phyloP scores from a whole-genome alignment of 768 basidiomycete species.

The Naganishia friedmannii region DNA sequence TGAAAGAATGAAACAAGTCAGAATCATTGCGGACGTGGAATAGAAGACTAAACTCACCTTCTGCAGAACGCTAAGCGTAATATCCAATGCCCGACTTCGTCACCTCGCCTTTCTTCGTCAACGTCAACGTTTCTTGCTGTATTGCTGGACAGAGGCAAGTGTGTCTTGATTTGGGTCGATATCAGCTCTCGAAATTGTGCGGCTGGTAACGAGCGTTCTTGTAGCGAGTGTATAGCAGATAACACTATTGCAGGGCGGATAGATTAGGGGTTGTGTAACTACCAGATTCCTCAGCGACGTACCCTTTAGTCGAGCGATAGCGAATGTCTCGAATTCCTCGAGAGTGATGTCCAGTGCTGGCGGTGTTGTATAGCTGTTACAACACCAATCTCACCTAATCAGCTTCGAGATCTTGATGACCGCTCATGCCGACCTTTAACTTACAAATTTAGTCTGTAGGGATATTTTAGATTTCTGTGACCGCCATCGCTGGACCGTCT shows the following conservation, averaged over 20 bases:
- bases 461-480: constrained; percentile 37
- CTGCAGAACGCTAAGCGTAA: constrained; percentile 91
- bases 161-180: constrained; percentile 64
- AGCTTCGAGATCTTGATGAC: not conserved
- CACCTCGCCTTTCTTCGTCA: constrained; percentile 69
- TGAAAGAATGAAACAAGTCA: constrained; percentile 45
- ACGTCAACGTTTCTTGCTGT: constrained; percentile 55
- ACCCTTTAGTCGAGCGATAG: constrained; percentile 75
- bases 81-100: constrained; percentile 90
- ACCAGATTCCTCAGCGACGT: constrained; percentile 6
- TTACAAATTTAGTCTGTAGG: constrained; percentile 66
- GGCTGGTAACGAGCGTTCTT: constrained; percentile 40
- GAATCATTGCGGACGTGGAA: not conserved
- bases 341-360: constrained; percentile 84
- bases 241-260: constrained; percentile 30
- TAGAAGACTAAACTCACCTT: constrained; percentile 63
- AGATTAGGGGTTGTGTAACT: too few relatives aligned
- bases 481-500: constrained; percentile 37
- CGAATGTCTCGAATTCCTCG: constrained; percentile 90
- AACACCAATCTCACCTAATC: constrained; percentile 26
- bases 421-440: constrained; percentile 31
- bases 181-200: constrained; percentile 54
- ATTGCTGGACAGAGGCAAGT: constrained; percentile 67
- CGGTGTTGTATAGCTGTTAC: constrained; percentile 77
- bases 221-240: constrained; percentile 41